phyloP scores from a whole-genome alignment of 2,329 filamentous ascomycete genomes.

The Cryphonectria nitschkei region DNA sequence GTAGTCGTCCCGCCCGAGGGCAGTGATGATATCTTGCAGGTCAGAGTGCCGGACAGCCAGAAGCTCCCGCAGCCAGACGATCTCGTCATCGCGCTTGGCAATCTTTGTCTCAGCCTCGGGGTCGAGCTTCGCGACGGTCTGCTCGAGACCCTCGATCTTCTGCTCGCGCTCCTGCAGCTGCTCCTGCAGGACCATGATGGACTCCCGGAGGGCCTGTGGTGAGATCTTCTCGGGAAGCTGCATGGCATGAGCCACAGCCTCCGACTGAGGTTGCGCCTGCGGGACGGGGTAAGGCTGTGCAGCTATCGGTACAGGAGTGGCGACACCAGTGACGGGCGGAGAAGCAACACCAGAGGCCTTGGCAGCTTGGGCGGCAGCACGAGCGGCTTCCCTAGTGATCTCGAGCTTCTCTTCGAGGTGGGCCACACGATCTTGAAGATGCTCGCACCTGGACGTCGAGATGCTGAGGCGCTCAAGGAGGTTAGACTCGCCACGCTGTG shows the following conservation, averaged over 20 bases:
- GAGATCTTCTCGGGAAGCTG: slow-evolving; percentile 83
- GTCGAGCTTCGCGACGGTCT: slow-evolving; percentile 69
- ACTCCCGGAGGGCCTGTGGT: slow-evolving; percentile 91
- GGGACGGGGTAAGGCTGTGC: slow-evolving; percentile 32
- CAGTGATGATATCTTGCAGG: slow-evolving; percentile 85
- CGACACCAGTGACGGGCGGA: slow-evolving; percentile 41
- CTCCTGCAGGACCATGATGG: slow-evolving; percentile 94
- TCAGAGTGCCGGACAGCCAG: slow-evolving; percentile 89
- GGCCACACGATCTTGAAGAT: slow-evolving; percentile 81
- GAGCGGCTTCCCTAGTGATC: slow-evolving; percentile 84
- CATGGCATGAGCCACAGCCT: slow-evolving; percentile 44
- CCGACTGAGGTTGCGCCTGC: slow-evolving; percentile 39
- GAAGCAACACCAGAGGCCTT: slow-evolving; percentile 50
- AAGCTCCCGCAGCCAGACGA: slow-evolving; percentile 91
- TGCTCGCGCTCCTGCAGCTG: slow-evolving; percentile 93
- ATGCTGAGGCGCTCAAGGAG: slow-evolving; percentile 80
- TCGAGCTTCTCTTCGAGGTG: slow-evolving; percentile 91
- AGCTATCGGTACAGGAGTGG: slow-evolving; percentile 30
- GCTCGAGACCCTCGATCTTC: slow-evolving; percentile 84
- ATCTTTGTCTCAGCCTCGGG: slow-evolving; percentile 80
- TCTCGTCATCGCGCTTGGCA: slow-evolving; percentile 90
- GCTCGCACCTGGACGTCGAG: slow-evolving; percentile 80
- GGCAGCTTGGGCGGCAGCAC: slow-evolving; percentile 78
- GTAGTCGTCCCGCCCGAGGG: slow-evolving; percentile 74
- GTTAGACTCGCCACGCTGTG: slow-evolving; percentile 77